Evolutionary conservation across 495 filamentous ascomycete genomes (phyloP).

Genomic region (Choiromyces venosus): DNA sequence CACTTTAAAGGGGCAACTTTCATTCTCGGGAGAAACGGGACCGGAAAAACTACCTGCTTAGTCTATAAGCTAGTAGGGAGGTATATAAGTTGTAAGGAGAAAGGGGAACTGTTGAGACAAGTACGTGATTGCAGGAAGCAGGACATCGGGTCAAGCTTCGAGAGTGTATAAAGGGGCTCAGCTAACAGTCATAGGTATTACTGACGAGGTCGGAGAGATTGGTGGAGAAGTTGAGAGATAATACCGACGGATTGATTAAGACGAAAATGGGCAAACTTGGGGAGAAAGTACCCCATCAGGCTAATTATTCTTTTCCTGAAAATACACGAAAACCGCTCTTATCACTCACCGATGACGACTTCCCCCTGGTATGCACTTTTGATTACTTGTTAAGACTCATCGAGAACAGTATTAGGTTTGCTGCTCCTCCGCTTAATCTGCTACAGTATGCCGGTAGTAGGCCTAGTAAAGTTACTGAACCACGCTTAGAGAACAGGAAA

Average conservation of each 20-base stretch:
- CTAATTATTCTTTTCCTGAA: not conserved
- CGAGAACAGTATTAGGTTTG: conserved; percentile 40
- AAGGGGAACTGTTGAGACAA: conserved; percentile 38
- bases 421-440: not conserved
- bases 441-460: not conserved
- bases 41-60: conserved; percentile 49
- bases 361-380: conserved; percentile 48
- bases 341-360: conserved; percentile 37
- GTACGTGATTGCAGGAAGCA: conserved; percentile 23
- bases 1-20: conserved; percentile 43
- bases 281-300: not conserved
- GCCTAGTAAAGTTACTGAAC: not conserved
- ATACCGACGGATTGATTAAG: conserved; percentile 43
- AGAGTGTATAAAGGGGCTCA: not conserved
- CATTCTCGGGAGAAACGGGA: conserved; percentile 48
- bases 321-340: conserved; percentile 10
- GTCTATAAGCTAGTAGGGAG: conserved; percentile 44
- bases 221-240: conserved; percentile 42
- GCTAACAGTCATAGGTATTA: conserved; percentile 40
- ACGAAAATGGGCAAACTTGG: conserved; percentile 1
- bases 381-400: conserved; percentile 43
- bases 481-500: not conserved
- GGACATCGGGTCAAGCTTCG: conserved; percentile 19
- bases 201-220: conserved; percentile 45
- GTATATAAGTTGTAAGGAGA: conserved; percentile 11